These are phyloP conservation scores for Macrotyloma uniflorum DNA, from an alignment of 306 rosid species.

Conservation along the genomic window DNA sequence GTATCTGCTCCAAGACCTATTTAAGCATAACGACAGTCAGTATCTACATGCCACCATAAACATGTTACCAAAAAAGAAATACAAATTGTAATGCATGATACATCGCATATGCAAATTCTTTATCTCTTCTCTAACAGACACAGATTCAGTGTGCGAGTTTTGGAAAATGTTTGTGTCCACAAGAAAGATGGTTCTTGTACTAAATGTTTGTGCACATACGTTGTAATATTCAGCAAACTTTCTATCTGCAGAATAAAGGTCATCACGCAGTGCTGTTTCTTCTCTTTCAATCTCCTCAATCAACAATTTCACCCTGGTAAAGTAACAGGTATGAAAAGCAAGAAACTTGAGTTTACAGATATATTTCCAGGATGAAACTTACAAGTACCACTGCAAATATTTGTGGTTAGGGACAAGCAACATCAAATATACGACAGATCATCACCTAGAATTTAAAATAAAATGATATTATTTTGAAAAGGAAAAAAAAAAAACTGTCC, in stretches of 20 bases:
- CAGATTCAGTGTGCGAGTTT: not conserved
- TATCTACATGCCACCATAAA: slow-evolving; percentile 18
- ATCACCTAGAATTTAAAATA: slow-evolving; percentile 28
- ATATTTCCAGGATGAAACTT: slow-evolving; percentile 14
- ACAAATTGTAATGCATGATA: slow-evolving; percentile 20
- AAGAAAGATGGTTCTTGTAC: slow-evolving; percentile 32
- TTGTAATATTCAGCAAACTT: slow-evolving; percentile 87
- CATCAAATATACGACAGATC: slow-evolving; percentile 25
- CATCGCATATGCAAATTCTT: slow-evolving; percentile 14
- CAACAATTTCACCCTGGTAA: slow-evolving; percentile 78
- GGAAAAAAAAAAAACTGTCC: not conserved
- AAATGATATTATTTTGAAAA: not conserved
- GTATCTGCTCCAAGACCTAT: slow-evolving; percentile 93
- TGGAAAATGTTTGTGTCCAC: slow-evolving; percentile 2
- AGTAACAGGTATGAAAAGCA: slow-evolving; percentile 35
- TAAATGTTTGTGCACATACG: slow-evolving; percentile 49
- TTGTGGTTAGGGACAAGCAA: not conserved
- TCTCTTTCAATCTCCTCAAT: slow-evolving; percentile 91
- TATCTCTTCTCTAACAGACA: not conserved
- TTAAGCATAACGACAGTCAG: slow-evolving; percentile 31
- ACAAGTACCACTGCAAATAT: slow-evolving; percentile 13
- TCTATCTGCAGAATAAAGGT: slow-evolving; percentile 85
- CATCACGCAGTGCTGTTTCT: slow-evolving; percentile 82
- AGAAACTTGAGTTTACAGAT: slow-evolving; percentile 25
- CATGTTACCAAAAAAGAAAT: slow-evolving; percentile 5